Percentiles rank a stretch among this genome's conserved stretches.
Conservation (phyloP, 2,329 filamentous ascomycete genomes). For the Lomentospora prolificans region DNA sequence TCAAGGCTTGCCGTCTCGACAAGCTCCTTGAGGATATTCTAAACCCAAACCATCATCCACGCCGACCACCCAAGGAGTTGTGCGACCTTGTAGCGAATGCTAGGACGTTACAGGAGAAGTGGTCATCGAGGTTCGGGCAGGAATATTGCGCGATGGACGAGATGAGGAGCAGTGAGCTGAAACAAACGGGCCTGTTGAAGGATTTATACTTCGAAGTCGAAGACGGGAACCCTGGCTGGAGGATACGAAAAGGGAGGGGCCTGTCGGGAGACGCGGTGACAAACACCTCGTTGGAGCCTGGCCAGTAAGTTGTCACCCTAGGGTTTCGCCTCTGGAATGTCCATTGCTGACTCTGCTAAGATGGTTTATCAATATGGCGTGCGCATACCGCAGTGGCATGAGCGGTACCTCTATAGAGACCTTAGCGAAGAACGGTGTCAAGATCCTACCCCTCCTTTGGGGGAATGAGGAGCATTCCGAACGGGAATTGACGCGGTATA, state of each 20-base stretch:
- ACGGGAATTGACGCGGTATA: constrained; percentile 29
- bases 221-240: constrained; percentile 26
- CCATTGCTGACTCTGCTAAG: constrained; percentile 20
- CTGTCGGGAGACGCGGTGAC: constrained; percentile 28
- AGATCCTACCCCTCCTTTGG: constrained; percentile 36
- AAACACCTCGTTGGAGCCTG: constrained; percentile 32
- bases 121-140: constrained; percentile 34
- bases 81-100: constrained; percentile 25
- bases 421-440: constrained; percentile 34
- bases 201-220: constrained; percentile 27
- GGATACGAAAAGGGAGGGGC: constrained; percentile 11
- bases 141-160: constrained; percentile 36
- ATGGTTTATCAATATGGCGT: constrained; percentile 49
- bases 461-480: constrained; percentile 36
- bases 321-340: background rate
- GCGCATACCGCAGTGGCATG: constrained; percentile 46
- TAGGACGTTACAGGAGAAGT: constrained; percentile 29
- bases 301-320: constrained; percentile 28
- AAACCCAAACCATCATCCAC: constrained; percentile 19
- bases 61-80: constrained; percentile 17
- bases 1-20: constrained; percentile 18
- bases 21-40: constrained; percentile 29
- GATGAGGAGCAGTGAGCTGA: constrained; percentile 25
- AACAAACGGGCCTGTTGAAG: constrained; percentile 27
- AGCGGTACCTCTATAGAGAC: constrained; percentile 32